These are phyloP conservation scores for Sphaerulina populicola DNA, from an alignment of 2,329 filamentous ascomycete genomes.

Conservation along the genomic window DNA sequence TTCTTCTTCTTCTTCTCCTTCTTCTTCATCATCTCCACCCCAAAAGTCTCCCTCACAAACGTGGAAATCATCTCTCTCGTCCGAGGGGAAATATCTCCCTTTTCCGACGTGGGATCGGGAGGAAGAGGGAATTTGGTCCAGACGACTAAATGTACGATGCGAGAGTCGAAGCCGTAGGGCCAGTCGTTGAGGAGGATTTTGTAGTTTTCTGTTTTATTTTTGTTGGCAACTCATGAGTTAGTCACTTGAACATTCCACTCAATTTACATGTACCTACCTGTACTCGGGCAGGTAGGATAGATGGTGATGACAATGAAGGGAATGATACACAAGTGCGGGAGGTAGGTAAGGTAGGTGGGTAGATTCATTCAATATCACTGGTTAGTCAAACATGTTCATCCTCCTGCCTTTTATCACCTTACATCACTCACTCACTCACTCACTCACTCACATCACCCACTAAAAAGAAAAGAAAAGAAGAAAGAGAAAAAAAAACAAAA, in stretches of 20 bases:
- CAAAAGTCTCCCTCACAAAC: slow-evolving; percentile 64
- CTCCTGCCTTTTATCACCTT: too few species aligned
- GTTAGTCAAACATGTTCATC: too few species aligned
- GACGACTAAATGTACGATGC: slow-evolving; percentile 76
- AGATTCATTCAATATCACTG: too few species aligned
- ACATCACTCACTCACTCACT: too few species aligned
- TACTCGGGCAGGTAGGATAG: not conserved
- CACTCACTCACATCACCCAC: too few species aligned
- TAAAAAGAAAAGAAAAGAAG: too few species aligned
- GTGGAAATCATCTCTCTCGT: slow-evolving; percentile 58
- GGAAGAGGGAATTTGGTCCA: slow-evolving; percentile 84
- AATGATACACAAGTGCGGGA: too few species aligned
- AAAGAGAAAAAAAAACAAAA: too few species aligned
- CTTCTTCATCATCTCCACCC: slow-evolving; percentile 12
- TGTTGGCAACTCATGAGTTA: not conserved
- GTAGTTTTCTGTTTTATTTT: slow-evolving; percentile 30
- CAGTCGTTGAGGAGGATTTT: slow-evolving; percentile 84
- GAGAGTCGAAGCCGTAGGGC: slow-evolving; percentile 76
- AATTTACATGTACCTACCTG: too few species aligned
- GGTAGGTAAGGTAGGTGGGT: too few species aligned
- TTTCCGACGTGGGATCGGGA: slow-evolving; percentile 51
- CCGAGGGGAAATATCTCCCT: slow-evolving; percentile 57
- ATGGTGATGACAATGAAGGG: not conserved
- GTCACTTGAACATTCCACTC: not conserved
- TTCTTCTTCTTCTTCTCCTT: too few species aligned